Conservation (phyloP, 169 alveolate genomes). For the Ichthyophthirius multifiliis region DNA sequence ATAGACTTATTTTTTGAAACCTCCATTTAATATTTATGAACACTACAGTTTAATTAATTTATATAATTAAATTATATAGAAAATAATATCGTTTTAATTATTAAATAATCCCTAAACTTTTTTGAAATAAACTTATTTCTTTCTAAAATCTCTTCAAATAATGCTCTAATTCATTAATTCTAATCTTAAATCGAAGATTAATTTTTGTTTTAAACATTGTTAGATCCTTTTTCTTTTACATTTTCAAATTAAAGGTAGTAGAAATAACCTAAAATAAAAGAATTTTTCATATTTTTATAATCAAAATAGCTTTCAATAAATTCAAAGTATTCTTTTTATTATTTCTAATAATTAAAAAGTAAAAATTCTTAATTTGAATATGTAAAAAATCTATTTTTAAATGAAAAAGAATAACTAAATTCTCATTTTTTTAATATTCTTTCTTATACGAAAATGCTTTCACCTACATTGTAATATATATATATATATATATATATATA, state of each 20-base stretch:
- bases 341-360: neutral
- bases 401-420: neutral
- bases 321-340: neutral
- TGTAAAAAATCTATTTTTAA: neutral
- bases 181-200: no score
- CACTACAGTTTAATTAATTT: no score
- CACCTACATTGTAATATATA: slow-evolving; percentile 16
- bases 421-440: neutral
- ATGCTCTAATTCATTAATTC: no score
- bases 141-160: no score
- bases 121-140: no score
- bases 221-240: neutral
- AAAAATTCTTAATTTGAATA: neutral
- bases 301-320: neutral
- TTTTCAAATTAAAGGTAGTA: neutral
- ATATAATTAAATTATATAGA: no score
- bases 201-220: neutral
- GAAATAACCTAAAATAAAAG: neutral
- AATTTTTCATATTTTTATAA: neutral
- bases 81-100: no score
- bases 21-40: no score
- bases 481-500: neutral
- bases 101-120: no score
- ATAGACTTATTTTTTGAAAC: no score
- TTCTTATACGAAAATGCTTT: neutral